A percentile compares a stretch with the other conserved stretches of the same genome.
These are phyloP conservation scores for Ceratorhiza oryzae-sativae DNA, from an alignment of 1,284 basidiomycete species.

Conservation along the genomic window DNA sequence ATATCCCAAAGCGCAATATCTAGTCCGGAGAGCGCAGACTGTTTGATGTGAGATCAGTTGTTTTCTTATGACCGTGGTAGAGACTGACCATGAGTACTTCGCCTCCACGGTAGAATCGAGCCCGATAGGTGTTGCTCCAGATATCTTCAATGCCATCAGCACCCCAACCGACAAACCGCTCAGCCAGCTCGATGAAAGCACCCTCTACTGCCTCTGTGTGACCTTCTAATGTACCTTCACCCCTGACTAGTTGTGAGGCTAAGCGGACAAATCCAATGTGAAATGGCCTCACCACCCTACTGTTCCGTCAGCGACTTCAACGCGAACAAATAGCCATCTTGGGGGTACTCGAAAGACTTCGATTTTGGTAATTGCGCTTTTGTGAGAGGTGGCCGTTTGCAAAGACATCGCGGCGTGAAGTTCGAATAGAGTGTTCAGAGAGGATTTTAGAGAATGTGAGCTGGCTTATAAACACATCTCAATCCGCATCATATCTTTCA, in stretches of 20 bases:
- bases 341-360: constrained; percentile 71
- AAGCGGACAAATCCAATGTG: constrained; percentile 48
- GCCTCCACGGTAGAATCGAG: constrained; percentile 76
- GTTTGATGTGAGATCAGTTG: neutral
- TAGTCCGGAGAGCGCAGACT: constrained; percentile 60
- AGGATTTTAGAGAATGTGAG: neutral
- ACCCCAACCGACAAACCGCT: constrained; percentile 71
- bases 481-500: constrained; percentile 1
- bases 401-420: constrained; percentile 21
- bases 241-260: constrained; percentile 47
- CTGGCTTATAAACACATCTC: constrained; percentile 9
- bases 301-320: constrained; percentile 70
- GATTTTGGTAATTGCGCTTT: constrained; percentile 35
- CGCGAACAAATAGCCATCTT: constrained; percentile 77
- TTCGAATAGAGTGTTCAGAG: neutral
- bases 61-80: constrained; percentile 40
- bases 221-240: constrained; percentile 70
- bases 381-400: constrained; percentile 33
- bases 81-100: constrained; percentile 70
- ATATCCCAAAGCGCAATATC: constrained; percentile 74
- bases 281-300: constrained; percentile 67
- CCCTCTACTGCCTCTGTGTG: constrained; percentile 82
- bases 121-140: constrained; percentile 69
- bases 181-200: constrained; percentile 65
- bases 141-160: constrained; percentile 76